Conservation (phyloP, 805 yeast genomes). For the Zygosaccharomyces rouxii region DNA sequence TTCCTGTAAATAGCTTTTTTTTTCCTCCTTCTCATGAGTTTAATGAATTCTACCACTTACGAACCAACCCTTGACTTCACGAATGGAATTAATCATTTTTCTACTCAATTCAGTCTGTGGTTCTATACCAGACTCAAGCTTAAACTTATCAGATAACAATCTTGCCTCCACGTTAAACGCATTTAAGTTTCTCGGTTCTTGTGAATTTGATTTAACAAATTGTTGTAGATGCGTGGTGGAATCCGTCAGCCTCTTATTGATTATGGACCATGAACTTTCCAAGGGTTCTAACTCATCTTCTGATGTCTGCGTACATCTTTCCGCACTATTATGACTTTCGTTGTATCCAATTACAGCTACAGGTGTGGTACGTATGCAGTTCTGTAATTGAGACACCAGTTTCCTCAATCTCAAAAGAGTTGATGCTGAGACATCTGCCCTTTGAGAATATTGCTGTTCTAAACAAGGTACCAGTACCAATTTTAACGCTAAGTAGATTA, state of each 20-base stretch:
- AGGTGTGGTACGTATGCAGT: slow-evolving; percentile 35
- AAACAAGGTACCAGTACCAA: slow-evolving; percentile 40
- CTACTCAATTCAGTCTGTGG: slow-evolving; percentile 3
- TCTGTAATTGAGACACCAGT: slow-evolving; percentile 27
- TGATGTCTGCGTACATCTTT: slow-evolving; percentile 31
- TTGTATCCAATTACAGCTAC: slow-evolving; percentile 42
- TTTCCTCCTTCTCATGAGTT: neutral
- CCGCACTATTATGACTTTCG: slow-evolving; percentile 34
- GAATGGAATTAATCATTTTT: slow-evolving; percentile 29
- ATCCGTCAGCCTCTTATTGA: slow-evolving; percentile 29
- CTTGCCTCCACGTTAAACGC: slow-evolving; percentile 32
- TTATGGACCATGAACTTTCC: slow-evolving; percentile 13
- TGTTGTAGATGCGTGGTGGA: slow-evolving; percentile 32
- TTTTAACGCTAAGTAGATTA: slow-evolving; percentile 20
- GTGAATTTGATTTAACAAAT: slow-evolving; percentile 20
- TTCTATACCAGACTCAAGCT: slow-evolving; percentile 13
- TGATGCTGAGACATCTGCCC: slow-evolving; percentile 34
- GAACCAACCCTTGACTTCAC: slow-evolving; percentile 41
- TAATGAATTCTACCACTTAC: slow-evolving; percentile 36
- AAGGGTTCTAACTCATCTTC: slow-evolving; percentile 14
- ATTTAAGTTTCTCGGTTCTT: slow-evolving; percentile 19
- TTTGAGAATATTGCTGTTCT: slow-evolving; percentile 37
- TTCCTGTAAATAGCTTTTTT: neutral
- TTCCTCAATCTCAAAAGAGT: slow-evolving; percentile 32
- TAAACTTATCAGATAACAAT: slow-evolving; percentile 23